Percentiles rank a stretch among this genome's conserved stretches.
Evolutionary conservation across 2,329 filamentous ascomycete genomes (phyloP).

Genomic region (Nemania diffusa): DNA sequence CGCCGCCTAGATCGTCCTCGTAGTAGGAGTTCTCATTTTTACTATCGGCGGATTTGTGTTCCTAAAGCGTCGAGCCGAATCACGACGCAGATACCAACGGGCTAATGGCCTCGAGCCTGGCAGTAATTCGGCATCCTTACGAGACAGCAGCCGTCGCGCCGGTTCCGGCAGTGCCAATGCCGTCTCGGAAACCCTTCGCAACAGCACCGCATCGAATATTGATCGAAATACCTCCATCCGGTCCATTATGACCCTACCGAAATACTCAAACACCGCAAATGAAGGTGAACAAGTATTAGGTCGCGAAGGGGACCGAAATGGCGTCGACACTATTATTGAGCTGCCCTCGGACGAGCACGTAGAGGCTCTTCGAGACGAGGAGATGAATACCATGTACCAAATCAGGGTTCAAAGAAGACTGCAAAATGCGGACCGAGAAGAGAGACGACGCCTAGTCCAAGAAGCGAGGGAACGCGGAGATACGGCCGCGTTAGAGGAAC

Average conservation of each 20-base stretch:
- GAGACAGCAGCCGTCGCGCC: slow-evolving; percentile 27
- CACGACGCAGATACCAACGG: slow-evolving; percentile 18
- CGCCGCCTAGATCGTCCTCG: slow-evolving; percentile 38
- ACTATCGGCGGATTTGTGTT: slow-evolving; percentile 33
- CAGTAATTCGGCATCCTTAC: slow-evolving; percentile 31
- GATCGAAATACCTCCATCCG: slow-evolving; percentile 87
- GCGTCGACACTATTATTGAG: slow-evolving; percentile 91
- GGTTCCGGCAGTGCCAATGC: slow-evolving; percentile 31
- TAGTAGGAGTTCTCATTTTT: slow-evolving; percentile 38
- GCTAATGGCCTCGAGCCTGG: slow-evolving; percentile 29
- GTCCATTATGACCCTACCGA: slow-evolving; percentile 92
- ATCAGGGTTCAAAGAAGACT: slow-evolving; percentile 81
- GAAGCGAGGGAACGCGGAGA: slow-evolving; percentile 81
- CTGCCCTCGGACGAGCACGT: slow-evolving; percentile 83
- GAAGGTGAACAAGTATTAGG: slow-evolving; percentile 85
- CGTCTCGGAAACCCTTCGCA: slow-evolving; percentile 44
- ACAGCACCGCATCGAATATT: slow-evolving; percentile 57
- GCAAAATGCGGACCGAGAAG: slow-evolving; percentile 81
- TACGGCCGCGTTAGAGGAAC: slow-evolving; percentile 70
- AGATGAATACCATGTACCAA: slow-evolving; percentile 94
- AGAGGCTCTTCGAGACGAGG: slow-evolving; percentile 80
- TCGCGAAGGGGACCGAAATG: slow-evolving; percentile 88
- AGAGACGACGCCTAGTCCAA: slow-evolving; percentile 73
- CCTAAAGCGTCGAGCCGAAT: slow-evolving; percentile 28
- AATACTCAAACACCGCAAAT: slow-evolving; percentile 78